phyloP scores from a whole-genome alignment of 768 basidiomycete species.

The Lactifluus pinguis region DNA sequence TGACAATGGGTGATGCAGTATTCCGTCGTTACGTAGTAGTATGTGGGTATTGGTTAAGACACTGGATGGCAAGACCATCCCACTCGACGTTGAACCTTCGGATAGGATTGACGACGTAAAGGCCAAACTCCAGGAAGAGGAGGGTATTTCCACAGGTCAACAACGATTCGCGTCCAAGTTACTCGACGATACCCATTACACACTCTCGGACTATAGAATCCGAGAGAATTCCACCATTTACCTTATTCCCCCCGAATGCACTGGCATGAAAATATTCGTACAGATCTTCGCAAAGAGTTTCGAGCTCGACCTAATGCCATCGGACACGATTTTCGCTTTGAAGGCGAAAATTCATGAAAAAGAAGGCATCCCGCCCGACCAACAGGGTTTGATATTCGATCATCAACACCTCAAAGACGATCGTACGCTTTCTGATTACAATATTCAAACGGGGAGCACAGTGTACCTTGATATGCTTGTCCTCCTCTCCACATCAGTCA shows the following conservation, averaged over 20 bases:
- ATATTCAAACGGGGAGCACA: conserved; percentile 17
- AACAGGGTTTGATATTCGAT: conserved; percentile 14
- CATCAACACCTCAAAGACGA: conserved; percentile 14
- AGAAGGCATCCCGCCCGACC: conserved; percentile 14
- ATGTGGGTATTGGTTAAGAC: conserved; percentile 44
- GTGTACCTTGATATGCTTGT: background rate
- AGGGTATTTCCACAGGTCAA: conserved; percentile 26
- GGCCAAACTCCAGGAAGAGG: conserved; percentile 27
- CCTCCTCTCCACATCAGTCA: too few relatives aligned
- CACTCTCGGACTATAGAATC: conserved; percentile 27
- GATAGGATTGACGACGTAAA: conserved; percentile 27
- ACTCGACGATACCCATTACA: conserved; percentile 25
- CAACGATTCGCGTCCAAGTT: conserved; percentile 25
- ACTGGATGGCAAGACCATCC: conserved; percentile 46
- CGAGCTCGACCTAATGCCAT: conserved; percentile 14
- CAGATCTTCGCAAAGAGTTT: conserved; percentile 12
- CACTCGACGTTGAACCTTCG: conserved; percentile 40
- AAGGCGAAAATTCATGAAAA: conserved; percentile 18
- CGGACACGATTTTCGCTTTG: conserved; percentile 15
- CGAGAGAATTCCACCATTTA: conserved; percentile 26
- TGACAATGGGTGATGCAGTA: conserved; percentile 23
- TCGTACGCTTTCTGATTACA: conserved; percentile 17
- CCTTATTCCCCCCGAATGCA: conserved; percentile 17
- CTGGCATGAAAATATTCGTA: conserved; percentile 11
- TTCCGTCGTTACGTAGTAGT: conserved; percentile 31